Conservation (phyloP, 2,329 filamentous ascomycete genomes). For the Colletotrichum sp. region DNA sequence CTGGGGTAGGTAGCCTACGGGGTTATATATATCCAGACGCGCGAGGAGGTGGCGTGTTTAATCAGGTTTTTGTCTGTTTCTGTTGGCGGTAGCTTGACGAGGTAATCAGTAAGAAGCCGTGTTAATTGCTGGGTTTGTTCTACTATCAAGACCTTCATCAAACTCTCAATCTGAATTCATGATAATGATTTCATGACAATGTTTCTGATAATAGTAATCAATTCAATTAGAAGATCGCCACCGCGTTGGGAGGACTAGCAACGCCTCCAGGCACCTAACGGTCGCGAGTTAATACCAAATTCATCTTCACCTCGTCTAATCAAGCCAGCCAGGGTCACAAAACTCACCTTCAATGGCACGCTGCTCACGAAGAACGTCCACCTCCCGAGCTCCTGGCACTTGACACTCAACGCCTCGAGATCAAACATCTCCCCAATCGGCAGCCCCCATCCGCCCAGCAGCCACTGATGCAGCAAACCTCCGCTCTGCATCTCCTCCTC, state of each 20-base stretch:
- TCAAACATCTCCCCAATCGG: slow-evolving; percentile 56
- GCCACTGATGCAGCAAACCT: slow-evolving; percentile 39
- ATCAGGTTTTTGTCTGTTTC: neutral
- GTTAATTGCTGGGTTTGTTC: neutral
- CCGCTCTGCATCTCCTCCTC: slow-evolving; percentile 22
- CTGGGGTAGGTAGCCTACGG: neutral
- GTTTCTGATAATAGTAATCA: neutral
- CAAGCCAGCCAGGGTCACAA: neutral
- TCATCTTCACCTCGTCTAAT: neutral
- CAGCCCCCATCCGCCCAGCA: slow-evolving; percentile 56
- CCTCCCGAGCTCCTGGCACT: slow-evolving; percentile 34
- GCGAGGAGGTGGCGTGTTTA: neutral
- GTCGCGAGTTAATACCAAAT: neutral
- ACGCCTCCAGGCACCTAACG: slow-evolving; percentile 38
- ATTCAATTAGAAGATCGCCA: slow-evolving; percentile 35
- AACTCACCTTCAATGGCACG: slow-evolving; percentile 36
- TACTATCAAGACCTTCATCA: neutral
- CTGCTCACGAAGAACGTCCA: slow-evolving; percentile 48
- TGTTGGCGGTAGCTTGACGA: neutral
- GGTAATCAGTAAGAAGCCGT: neutral
- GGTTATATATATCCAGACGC: neutral
- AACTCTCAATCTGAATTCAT: too few species aligned
- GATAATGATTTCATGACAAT: neutral
- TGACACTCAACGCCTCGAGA: slow-evolving; percentile 40
- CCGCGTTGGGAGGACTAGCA: slow-evolving; percentile 41